Percentiles rank a stretch among this genome's conserved stretches.
phyloP scores from a whole-genome alignment of 2,329 filamentous ascomycete genomes.

The Fusarium begoniae region DNA sequence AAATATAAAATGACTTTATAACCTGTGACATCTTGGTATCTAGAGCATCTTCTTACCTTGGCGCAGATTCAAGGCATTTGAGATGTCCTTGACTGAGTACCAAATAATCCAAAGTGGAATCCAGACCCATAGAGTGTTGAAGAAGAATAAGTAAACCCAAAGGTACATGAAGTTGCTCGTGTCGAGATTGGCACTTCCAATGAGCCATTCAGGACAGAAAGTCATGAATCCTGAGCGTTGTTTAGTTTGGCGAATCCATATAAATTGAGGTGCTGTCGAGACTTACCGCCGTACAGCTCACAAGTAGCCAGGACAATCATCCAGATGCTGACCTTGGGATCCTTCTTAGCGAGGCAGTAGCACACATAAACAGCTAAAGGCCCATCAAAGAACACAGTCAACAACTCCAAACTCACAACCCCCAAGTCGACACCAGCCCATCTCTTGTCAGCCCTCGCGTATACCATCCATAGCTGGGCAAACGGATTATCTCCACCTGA shows the following conservation, averaged over 20 bases:
- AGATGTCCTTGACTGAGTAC: conserved; percentile 64
- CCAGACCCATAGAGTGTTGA: conserved; percentile 74
- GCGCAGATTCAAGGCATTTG: conserved; percentile 57
- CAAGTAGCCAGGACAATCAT: conserved; percentile 73
- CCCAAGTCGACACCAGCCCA: conserved; percentile 72
- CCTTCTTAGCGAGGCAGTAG: conserved; percentile 65
- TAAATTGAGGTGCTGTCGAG: neutral
- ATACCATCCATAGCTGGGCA: conserved; percentile 74
- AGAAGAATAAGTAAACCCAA: conserved; percentile 75
- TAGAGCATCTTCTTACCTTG: conserved; percentile 46
- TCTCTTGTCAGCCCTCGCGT: conserved; percentile 69
- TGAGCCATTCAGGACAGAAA: conserved; percentile 75
- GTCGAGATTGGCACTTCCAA: conserved; percentile 69
- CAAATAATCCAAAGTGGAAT: conserved; percentile 69
- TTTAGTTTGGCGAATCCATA: neutral
- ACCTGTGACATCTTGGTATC: neutral
- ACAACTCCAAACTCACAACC: conserved; percentile 70
- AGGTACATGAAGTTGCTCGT: conserved; percentile 73
- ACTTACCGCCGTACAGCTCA: conserved; percentile 71
- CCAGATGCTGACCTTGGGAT: conserved; percentile 65
- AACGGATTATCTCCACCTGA: conserved; percentile 63
- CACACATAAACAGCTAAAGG: conserved; percentile 68
- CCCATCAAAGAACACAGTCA: conserved; percentile 71
- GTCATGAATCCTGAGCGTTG: conserved; percentile 70
- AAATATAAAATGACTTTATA: neutral